Base-by-base conservation (phyloP, 1,284 basidiomycete genomes). In the Mycosarcoma mackinlayi region DNA sequence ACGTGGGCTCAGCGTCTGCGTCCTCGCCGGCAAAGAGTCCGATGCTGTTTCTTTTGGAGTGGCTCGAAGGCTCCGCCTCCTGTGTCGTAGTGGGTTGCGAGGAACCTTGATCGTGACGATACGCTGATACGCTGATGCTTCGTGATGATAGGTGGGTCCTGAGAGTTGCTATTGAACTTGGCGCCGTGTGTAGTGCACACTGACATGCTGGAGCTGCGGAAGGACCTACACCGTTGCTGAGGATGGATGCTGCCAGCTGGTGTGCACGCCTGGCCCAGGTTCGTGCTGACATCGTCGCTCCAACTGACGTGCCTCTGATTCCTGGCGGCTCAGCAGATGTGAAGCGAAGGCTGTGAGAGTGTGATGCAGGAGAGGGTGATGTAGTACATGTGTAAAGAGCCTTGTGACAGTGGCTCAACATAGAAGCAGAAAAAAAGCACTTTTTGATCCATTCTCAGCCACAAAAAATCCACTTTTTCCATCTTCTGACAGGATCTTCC, bases 1-100 rank as follows among this genome's bases (percentile, higher is more conserved):
- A 44, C 0, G 69, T 73, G 3, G 64, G 69, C 19, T 52, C 60
- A 2, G 59, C 69, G 16, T 68, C 53, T 0, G 51, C 35, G 13
- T 57, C 63, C 19, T 72, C 68, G 6, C 57, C 68, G 0, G 42
- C 34, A 7, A 72, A 21, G 3, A 64, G 44, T 10, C 44, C 35
- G 23, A 46, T 18, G 27, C 28, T 58, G n/a, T 42, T 48, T 4
- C 23, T 24, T 7, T 44, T 19, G 14, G 13, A 7, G 31, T 13
- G 47, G 24, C 18, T 28, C 14, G 28, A 16, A 25, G 33, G n/a
- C 16, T 25, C 41, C 14, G 35, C 35, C 4, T 51, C 18, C 7
- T 8, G 10, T 1, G 25, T 9, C 3, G 53, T n/a, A 16, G 24
- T 14, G 6, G 53, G 23, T 4, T n/a, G 3, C 4, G 27, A 23